phyloP scores from a whole-genome alignment of 2,329 filamentous ascomycete species.

The Alternaria solani region DNA sequence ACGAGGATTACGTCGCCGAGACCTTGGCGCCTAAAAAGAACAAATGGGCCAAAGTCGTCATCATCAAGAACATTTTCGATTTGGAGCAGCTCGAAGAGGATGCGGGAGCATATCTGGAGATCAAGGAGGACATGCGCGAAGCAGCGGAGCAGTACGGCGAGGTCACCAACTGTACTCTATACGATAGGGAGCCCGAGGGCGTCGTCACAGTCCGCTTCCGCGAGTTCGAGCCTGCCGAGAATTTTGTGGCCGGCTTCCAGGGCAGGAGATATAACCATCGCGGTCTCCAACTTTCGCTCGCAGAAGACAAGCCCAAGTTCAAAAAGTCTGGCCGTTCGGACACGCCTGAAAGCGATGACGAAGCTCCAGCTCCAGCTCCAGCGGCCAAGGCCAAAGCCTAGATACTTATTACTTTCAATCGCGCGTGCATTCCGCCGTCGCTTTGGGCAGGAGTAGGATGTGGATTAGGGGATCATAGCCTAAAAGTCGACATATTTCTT shows the following conservation, averaged over 20 bases:
- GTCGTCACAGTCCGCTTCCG: constrained; percentile 85
- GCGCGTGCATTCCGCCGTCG: background rate
- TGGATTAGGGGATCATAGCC: background rate
- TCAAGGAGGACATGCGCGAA: constrained; percentile 92
- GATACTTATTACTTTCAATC: background rate
- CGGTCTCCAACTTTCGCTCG: constrained; percentile 30
- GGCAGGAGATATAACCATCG: constrained; percentile 29
- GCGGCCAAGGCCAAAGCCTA: constrained; percentile 13
- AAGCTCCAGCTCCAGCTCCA: constrained; percentile 27
- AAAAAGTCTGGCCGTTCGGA: constrained; percentile 38
- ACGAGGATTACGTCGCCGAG: constrained; percentile 64
- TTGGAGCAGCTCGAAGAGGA: constrained; percentile 85
- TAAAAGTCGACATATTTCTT: background rate
- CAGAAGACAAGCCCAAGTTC: constrained; percentile 42
- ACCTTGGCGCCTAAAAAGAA: constrained; percentile 59
- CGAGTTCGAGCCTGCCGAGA: constrained; percentile 68
- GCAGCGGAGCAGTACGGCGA: constrained; percentile 86
- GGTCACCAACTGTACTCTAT: constrained; percentile 91
- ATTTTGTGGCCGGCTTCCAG: constrained; percentile 32
- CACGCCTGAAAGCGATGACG: constrained; percentile 36
- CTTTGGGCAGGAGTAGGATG: background rate
- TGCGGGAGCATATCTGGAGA: constrained; percentile 81
- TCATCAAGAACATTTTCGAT: constrained; percentile 94
- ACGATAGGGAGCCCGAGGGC: constrained; percentile 84
- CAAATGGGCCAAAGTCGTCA: constrained; percentile 79